phyloP scores from a whole-genome alignment of 805 yeast genomes.

The Candida ipomoeae region DNA sequence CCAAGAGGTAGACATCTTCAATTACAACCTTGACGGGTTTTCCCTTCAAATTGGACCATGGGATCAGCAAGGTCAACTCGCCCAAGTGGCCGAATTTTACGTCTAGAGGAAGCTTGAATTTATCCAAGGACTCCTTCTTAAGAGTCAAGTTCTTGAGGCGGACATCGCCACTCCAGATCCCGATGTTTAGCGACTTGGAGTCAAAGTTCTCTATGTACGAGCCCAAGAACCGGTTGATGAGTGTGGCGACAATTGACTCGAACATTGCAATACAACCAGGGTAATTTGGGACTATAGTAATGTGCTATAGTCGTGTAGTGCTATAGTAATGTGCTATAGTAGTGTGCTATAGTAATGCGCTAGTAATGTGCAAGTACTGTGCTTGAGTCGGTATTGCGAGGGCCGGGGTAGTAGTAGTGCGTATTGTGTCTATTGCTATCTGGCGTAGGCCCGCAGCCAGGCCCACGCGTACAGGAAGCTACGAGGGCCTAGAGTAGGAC shows the following conservation, averaged over 20 bases:
- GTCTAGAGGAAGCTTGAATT: conserved; percentile 79
- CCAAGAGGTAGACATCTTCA: conserved; percentile 81
- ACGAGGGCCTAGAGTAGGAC: too few species aligned
- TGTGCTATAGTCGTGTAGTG: background rate
- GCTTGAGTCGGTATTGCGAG: background rate
- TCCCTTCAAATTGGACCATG: conserved; percentile 92
- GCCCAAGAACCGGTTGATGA: conserved; percentile 60
- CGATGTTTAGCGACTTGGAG: conserved; percentile 90
- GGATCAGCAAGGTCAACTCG: conserved; percentile 82
- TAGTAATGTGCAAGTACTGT: background rate
- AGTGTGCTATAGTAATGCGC: background rate
- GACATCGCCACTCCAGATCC: conserved; percentile 97
- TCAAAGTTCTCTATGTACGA: conserved; percentile 91
- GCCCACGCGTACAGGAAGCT: background rate
- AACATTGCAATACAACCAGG: conserved; percentile 38
- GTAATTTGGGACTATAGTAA: background rate
- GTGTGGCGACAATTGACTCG: conserved; percentile 61
- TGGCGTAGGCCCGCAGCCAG: background rate
- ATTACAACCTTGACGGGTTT: conserved; percentile 87
- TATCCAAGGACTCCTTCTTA: conserved; percentile 85
- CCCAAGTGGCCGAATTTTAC: conserved; percentile 90
- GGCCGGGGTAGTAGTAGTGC: background rate
- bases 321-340: background rate
- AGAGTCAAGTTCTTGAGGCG: conserved; percentile 71
- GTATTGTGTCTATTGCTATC: conserved; percentile 1